Evolutionary conservation across 2,329 filamentous ascomycete genomes (phyloP).

Genomic region (Paecilomyces sp.): DNA sequence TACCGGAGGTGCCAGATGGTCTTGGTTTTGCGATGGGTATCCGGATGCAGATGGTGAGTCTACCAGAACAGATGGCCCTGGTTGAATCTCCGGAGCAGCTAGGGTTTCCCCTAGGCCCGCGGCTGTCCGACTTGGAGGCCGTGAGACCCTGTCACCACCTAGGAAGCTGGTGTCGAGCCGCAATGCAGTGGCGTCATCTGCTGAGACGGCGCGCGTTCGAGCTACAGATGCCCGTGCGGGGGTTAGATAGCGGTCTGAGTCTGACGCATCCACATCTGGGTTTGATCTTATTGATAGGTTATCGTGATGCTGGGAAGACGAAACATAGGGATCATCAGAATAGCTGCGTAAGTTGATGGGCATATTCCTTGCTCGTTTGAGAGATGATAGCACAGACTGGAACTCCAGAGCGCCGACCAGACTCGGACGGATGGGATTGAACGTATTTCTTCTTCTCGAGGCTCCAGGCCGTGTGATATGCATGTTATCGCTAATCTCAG

Average conservation of each 20-base stretch:
- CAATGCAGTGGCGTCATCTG: constrained; percentile 48
- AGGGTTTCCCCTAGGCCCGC: constrained; percentile 24
- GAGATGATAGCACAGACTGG: constrained; percentile 76
- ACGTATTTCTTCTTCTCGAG: constrained; percentile 61
- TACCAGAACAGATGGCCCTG: constrained; percentile 14
- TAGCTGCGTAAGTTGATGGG: constrained; percentile 63
- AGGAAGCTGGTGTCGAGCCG: constrained; percentile 36
- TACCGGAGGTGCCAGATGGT: constrained; percentile 38
- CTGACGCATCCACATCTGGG: constrained; percentile 24
- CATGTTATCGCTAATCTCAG: constrained; percentile 91
- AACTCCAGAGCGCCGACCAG: constrained; percentile 92
- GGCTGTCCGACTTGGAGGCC: constrained; percentile 31
- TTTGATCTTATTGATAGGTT: constrained; percentile 43
- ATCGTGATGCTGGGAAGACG: constrained; percentile 40
- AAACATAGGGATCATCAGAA: constrained; percentile 54
- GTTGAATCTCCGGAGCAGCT: constrained; percentile 8
- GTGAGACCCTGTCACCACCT: constrained; percentile 8
- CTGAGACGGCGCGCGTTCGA: constrained; percentile 50
- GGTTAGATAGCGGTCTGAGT: constrained; percentile 17
- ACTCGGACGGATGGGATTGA: constrained; percentile 85
- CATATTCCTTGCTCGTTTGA: constrained; percentile 73
- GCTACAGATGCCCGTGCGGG: constrained; percentile 14
- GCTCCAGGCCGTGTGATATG: constrained; percentile 65
- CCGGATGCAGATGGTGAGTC: constrained; percentile 27
- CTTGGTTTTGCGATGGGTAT: constrained; percentile 23